Evolutionary conservation across 2,329 filamentous ascomycete genomes (phyloP), one percentile per base, ranked within the genome.

Genomic region (Fusarium scirpi): DNA sequence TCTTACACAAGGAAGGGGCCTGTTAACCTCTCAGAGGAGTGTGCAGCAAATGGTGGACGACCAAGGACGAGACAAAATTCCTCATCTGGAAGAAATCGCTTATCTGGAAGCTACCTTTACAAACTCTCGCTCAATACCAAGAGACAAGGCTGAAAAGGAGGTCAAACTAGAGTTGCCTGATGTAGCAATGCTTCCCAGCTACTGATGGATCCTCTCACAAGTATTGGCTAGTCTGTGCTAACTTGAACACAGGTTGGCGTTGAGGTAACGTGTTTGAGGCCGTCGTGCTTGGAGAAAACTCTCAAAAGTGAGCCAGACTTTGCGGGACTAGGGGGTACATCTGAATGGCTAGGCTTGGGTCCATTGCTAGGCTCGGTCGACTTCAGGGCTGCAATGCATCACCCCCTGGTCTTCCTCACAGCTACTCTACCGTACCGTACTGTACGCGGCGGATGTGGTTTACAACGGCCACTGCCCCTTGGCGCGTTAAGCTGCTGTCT

Each of bases 81-180:
- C 67, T 60, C 46, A 56, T 49, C 30, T 68, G 67, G 54, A 55
- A 24, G 58, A 56, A 44, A 52, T 58, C 45, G 49, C 46, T 67
- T 60, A 62, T 70, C 63, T 56, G 43, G 43, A 32, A 49, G 43
- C 32, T 59, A 59, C 47, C 20, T 38, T 43, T 64, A 45, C 51
- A 22, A 41, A 25, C 32, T 54, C 10, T 47, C 20, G 24, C 18
- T 25, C 40, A 59, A 22, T 38, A 38, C 65, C 34, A 45, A 64
- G 51, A 71, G 63, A 64, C 62, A 69, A 56, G 63, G 64, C 67
- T 70, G 55, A 62, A 70, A 69, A 71, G 68, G 67, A 70, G 68
- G 68, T 55, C 51, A 41, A 52, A 25, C 44, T 20, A 25, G 54
- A 70, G 49, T 34, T 64, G 44, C 49, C 34, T 57, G 48, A 55